Evolutionary conservation across 2,329 filamentous ascomycete genomes (phyloP).

Genomic region (Colletotrichum viniferum): DNA sequence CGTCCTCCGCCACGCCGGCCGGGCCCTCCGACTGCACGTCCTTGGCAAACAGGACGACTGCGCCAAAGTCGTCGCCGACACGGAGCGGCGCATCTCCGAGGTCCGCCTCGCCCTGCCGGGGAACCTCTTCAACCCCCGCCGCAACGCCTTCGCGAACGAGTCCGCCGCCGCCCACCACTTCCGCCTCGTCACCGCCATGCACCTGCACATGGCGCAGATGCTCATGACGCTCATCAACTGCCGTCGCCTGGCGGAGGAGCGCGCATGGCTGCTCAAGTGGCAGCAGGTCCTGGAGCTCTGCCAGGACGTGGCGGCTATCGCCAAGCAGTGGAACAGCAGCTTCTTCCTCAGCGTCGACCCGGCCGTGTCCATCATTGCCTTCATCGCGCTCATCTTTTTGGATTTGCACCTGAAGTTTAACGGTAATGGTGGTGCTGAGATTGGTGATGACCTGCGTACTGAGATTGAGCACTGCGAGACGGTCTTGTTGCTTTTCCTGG

Average conservation of each 20-base stretch:
- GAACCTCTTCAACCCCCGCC: conserved; percentile 8
- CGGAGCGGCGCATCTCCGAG: not conserved
- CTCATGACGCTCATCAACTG: conserved; percentile 15
- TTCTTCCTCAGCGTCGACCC: not conserved
- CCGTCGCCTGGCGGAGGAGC: not conserved
- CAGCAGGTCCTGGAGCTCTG: conserved; percentile 19
- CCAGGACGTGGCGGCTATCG: conserved; percentile 15
- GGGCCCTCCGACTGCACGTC: not conserved
- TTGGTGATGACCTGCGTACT: not conserved
- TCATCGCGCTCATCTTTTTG: not conserved
- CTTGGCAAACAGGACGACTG: not conserved
- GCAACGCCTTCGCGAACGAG: conserved; percentile 18
- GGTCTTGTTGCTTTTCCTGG: conserved; percentile 11
- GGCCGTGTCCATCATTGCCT: not conserved
- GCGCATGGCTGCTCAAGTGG: conserved; percentile 19
- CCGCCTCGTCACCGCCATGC: conserved; percentile 17
- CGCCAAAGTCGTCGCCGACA: not conserved
- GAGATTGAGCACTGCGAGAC: conserved; percentile 8
- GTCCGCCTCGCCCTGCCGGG: not conserved
- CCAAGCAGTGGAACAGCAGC: not conserved
- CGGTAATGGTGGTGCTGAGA: not conserved
- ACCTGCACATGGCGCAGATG: conserved; percentile 18
- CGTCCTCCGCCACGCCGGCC: not conserved
- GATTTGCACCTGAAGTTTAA: not conserved
- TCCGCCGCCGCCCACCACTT: conserved; percentile 1